Evolutionary conservation across 139 green algal genomes (phyloP), one percentile per base, ranked within the genome.

Genomic region (Chlamydomonas asymmetrica): DNA sequence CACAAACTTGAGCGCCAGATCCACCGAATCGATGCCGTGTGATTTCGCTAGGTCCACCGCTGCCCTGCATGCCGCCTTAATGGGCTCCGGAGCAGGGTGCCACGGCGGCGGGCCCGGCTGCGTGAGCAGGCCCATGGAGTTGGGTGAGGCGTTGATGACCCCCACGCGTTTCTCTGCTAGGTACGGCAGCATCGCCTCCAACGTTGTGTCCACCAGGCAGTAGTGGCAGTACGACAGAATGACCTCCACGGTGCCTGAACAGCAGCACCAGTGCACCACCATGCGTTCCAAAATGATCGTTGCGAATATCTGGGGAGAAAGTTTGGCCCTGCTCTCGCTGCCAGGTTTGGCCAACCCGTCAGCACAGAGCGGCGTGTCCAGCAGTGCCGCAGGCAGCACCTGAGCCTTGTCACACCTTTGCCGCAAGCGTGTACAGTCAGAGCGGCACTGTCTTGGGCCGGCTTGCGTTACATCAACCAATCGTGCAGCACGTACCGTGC

Each of bases 221-320:
- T 95, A 84, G 84, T 98, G 95, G 87, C 95, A 98, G 85, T 98
- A 98, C 13, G 91, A 96, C 63, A 99, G 82, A 0, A 95, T 75
- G 2, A 90, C 71, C 56, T 99, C 94, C 22, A 98, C 88, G 4
- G 65, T 85, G 4, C 93, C 95, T 62, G 81, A 35, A 76, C 5
- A 63, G 41, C 20, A 52, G 16, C 8, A 52, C 20, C 59, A 66
- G 7, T n/a, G 61, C 61, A 67, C n/a, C n/a, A n/a, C n/a, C n/a
- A n/a, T n/a, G n/a, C n/a, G n/a, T n/a, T n/a, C n/a, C n/a, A n/a
- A n/a, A n/a, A n/a, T n/a, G n/a, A n/a, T n/a, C n/a, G n/a, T n/a
- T n/a, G n/a, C n/a, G n/a, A n/a, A n/a, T n/a, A n/a, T n/a, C n/a
- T n/a, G n/a, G n/a, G n/a, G n/a, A n/a, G n/a, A n/a, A n/a, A n/a